phyloP scores from a whole-genome alignment of 768 basidiomycete genomes.

The Fomitopsis pulvina region DNA sequence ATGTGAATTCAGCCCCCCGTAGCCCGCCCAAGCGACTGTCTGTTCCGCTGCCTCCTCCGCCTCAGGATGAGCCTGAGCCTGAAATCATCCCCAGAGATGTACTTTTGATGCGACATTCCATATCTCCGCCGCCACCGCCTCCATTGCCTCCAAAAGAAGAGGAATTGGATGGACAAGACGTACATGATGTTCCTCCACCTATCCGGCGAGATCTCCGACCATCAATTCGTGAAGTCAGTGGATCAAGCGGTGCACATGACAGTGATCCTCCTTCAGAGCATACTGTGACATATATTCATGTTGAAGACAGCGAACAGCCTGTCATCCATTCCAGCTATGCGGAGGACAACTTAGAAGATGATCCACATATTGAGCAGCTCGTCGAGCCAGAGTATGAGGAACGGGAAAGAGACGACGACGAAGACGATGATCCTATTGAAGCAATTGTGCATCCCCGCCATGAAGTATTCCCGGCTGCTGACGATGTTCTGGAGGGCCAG shows the following conservation, averaged over 20 bases:
- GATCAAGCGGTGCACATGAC: constrained; percentile 1
- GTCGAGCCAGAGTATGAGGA: background rate
- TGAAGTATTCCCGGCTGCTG: background rate
- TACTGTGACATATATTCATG: constrained; percentile 4
- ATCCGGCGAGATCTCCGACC: background rate
- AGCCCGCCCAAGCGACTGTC: background rate
- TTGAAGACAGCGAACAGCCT: constrained; percentile 1
- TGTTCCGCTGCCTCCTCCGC: constrained; percentile 1
- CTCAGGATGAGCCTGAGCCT: background rate
- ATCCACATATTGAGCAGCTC: background rate
- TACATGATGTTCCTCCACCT: constrained; percentile 5
- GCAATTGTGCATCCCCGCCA: background rate
- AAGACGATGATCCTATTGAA: background rate
- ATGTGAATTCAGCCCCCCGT: background rate
- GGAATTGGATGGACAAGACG: background rate
- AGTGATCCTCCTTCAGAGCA: background rate
- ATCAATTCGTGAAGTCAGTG: background rate
- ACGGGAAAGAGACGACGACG: background rate
- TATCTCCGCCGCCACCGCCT: background rate
- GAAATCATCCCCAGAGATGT: background rate
- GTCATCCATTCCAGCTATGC: background rate
- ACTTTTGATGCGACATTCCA: background rate
- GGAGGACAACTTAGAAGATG: background rate
- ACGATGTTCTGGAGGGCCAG: background rate
- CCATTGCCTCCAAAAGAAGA: background rate